Base-by-base conservation (phyloP, 352 stramenopile genomes). In the Pythium monospermum region DNA sequence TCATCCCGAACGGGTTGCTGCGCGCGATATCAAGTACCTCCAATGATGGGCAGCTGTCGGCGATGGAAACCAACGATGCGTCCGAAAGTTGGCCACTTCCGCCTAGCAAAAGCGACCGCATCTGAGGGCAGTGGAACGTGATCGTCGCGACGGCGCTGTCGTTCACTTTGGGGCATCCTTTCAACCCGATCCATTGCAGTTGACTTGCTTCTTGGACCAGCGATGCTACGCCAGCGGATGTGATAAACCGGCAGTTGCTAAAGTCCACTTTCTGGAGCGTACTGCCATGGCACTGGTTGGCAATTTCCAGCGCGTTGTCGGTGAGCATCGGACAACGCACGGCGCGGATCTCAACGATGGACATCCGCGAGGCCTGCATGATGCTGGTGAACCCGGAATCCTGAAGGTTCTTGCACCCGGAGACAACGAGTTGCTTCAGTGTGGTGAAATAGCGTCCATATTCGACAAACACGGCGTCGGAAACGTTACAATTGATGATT, bases 1-100 rank as follows among this genome's bases (percentile, higher is more conserved):
- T 59, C 45, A 71, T 68, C 16, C 73, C 74, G 49, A 86, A 88
- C 1, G 74, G 77, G 52, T 86, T 88, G 49, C 77, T 88, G 18
- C 67, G 65, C 25, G 72, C 68, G 53, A 86, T 76, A 19, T 85
- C 74, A 8, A 88, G 46, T n/a, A 53, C 53, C 26, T 63, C 58
- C 22, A 88, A 66, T 8, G 28, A 10, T 7, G 45, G 16, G 37
- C 70, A 88, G 40, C 76, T 46, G 21, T 71, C 53, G 11, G 57
- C 74, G 23, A 88, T 49, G 0, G 68, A 66, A 7, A 68, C 11
- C 8, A 88, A 45, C 0, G 68, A 63, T 2, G 57, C 51, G 50
- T 88, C 71, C 4, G 68, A 68, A 27, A 86, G 36, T 11, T 68
- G 76, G 19, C 66, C 77, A 11, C 70, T 69, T 8, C 76, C 70